Evolutionary conservation across 2,329 filamentous ascomycete genomes (phyloP), one percentile per base, ranked within the genome.

Genomic region (Dichotomopilus funicola): DNA sequence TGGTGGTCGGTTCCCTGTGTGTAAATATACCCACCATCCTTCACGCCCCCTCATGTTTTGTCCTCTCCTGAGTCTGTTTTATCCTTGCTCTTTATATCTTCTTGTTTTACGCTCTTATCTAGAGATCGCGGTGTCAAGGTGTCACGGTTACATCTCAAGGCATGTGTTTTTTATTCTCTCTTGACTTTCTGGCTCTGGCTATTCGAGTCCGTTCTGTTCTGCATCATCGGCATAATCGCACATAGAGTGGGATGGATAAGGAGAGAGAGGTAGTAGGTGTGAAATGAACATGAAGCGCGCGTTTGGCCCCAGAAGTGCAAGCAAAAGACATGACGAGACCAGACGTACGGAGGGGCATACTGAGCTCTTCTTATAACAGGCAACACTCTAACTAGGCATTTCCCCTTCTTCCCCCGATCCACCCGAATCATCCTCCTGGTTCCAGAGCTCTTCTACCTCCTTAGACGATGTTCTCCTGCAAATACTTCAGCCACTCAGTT

Each of bases 401-500:
- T 27, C 19, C 19, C 19, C 19, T 27, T 27, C 19, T 27, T 38
- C 37, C 37, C 8, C 12, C 37, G 8, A 38, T 38, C 12, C 12
- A 38, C 8, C 37, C 8, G 37, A 38, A 8, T 38, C 12, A 2
- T 27, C n/a, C n/a, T 19, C 13, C 35, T 6, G 40, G 37, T 6
- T 33, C 33, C 13, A n/a, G 13, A 5, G 8, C 51, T 33, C 13
- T 12, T 37, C n/a, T 33, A 49, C 12, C 36, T 9, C 6, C 8
- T 36, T 66, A 80, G 50, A 71, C 73, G 13, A 79, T 68, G 56
- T 75, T 81, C 71, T 80, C 78, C 36, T 78, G 76, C 68, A 96
- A 71, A 87, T 87, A 96, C 71, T 91, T 85, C 67, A 86, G 78
- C 91, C 91, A 97, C 73, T 96, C 87, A 56, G 88, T 83, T 63